These are phyloP conservation scores for Septoria petroselini DNA, from an alignment of 2,329 filamentous ascomycete species.

Conservation along the genomic window DNA sequence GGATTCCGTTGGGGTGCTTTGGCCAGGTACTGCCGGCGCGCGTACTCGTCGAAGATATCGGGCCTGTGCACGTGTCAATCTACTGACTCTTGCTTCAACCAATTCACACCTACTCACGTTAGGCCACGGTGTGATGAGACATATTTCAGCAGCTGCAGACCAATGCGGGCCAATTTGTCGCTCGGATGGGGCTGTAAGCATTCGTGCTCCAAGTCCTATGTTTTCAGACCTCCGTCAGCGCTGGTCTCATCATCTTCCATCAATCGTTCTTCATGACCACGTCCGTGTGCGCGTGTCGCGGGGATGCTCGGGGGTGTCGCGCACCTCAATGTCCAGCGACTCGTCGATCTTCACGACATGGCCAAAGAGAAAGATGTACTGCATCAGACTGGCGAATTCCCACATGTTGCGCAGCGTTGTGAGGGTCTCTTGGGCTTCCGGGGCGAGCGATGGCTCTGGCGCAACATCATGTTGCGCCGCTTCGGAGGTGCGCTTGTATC, in stretches of 20 bases:
- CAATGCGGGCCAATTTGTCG: constrained; percentile 72
- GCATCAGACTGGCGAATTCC: constrained; percentile 91
- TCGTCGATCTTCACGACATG: constrained; percentile 85
- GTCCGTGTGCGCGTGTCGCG: constrained; percentile 4
- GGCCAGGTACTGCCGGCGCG: constrained; percentile 79
- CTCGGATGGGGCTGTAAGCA: constrained; percentile 75
- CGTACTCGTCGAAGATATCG: constrained; percentile 91
- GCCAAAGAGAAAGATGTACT: constrained; percentile 91
- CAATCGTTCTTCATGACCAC: neutral
- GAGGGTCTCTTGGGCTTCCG: constrained; percentile 49
- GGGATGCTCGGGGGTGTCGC: constrained; percentile 25
- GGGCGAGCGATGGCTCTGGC: constrained; percentile 26
- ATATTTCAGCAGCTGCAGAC: constrained; percentile 82
- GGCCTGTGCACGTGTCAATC: constrained; percentile 52
- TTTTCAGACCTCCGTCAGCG: constrained; percentile 31
- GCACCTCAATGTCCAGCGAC: constrained; percentile 84
- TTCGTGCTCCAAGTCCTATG: constrained; percentile 80
- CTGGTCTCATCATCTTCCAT: neutral
- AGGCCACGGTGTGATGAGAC: constrained; percentile 90
- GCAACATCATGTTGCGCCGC: constrained; percentile 48
- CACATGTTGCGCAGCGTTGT: constrained; percentile 80
- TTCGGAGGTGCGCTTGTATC: constrained; percentile 56
- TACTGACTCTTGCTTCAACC: too few relatives aligned
- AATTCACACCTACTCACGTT: constrained; percentile 75
- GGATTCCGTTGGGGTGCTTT: constrained; percentile 79